Conservation (phyloP, 2,329 filamentous ascomycete species). For the Alternaria arbusti region DNA sequence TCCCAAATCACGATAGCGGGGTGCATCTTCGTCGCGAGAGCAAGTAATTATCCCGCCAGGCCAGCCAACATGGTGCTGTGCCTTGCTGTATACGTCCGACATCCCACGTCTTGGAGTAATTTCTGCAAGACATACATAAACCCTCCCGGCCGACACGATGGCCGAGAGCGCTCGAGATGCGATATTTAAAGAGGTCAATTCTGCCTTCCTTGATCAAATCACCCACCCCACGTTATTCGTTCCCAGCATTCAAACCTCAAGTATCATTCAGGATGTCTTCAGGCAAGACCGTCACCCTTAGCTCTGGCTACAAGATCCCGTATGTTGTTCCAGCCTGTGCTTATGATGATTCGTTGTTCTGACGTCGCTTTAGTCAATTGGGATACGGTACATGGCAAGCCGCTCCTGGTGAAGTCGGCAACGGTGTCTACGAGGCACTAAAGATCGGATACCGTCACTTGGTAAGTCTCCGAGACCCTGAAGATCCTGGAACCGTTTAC, state of each 20-base stretch:
- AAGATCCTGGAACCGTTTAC: neutral
- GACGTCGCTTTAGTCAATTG: slow-evolving; percentile 51
- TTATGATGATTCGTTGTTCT: neutral
- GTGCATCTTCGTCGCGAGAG: slow-evolving; percentile 25
- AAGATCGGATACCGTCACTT: slow-evolving; percentile 45
- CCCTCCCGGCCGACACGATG: neutral
- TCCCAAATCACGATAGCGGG: slow-evolving; percentile 28
- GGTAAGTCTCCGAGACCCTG: slow-evolving; percentile 19
- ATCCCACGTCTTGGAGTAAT: slow-evolving; percentile 22
- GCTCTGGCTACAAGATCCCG: slow-evolving; percentile 55
- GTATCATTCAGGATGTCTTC: slow-evolving; percentile 35
- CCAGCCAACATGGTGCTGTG: slow-evolving; percentile 23
- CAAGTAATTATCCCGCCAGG: slow-evolving; percentile 32
- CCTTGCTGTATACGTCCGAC: slow-evolving; percentile 16
- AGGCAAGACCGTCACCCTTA: slow-evolving; percentile 46
- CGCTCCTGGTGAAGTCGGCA: slow-evolving; percentile 46
- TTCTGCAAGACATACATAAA: slow-evolving; percentile 11
- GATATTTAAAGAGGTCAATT: slow-evolving; percentile 20
- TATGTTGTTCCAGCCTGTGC: slow-evolving; percentile 48
- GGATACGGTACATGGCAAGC: slow-evolving; percentile 47
- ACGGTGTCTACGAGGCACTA: slow-evolving; percentile 49
- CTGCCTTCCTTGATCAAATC: slow-evolving; percentile 6
- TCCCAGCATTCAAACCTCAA: neutral
- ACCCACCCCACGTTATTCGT: neutral
- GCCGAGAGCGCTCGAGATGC: slow-evolving; percentile 3